Conservation (phyloP, 1,284 basidiomycete genomes). For the Puccinia coronata region DNA sequence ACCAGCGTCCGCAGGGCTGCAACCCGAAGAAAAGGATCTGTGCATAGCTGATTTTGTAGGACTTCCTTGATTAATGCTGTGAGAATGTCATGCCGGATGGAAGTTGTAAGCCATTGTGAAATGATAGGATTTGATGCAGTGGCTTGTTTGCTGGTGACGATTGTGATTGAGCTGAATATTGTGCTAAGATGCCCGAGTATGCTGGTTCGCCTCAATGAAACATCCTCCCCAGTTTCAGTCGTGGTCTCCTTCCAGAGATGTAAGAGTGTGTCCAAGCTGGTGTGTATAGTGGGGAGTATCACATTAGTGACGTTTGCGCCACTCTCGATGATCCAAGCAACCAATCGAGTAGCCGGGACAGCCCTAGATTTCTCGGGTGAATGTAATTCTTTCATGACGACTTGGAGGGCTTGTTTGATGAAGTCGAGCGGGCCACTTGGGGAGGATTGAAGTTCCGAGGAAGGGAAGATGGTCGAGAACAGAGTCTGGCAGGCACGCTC, state of each 20-base stretch:
- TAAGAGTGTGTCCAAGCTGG: slow-evolving; percentile 11
- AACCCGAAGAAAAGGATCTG: slow-evolving; percentile 3
- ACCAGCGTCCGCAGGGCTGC: slow-evolving; percentile 28
- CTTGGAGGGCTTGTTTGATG: slow-evolving; percentile 72
- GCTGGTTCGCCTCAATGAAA: slow-evolving; percentile 15
- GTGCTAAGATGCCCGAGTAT: slow-evolving; percentile 35
- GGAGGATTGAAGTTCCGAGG: slow-evolving; percentile 53
- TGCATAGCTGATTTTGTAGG: slow-evolving; percentile 11
- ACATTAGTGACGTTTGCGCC: slow-evolving; percentile 22
- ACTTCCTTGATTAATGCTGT: slow-evolving; percentile 25
- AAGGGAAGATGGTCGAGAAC: slow-evolving; percentile 71
- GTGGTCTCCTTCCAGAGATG: slow-evolving; percentile 33
- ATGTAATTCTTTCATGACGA: slow-evolving; percentile 74
- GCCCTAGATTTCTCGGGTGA: slow-evolving; percentile 91
- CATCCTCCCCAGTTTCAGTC: slow-evolving; percentile 2
- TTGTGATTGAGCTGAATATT: slow-evolving; percentile 33
- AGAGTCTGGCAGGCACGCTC: slow-evolving; percentile 71
- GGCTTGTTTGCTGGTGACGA: not conserved
- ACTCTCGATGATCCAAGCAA: slow-evolving; percentile 58
- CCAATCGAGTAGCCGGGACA: slow-evolving; percentile 75
- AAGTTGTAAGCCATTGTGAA: slow-evolving; percentile 3
- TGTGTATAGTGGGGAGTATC: slow-evolving; percentile 30
- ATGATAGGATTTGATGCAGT: not conserved
- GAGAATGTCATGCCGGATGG: slow-evolving; percentile 30
- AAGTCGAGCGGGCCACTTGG: slow-evolving; percentile 61